Evolutionary conservation across 2,329 filamentous ascomycete species (phyloP).

Genomic region (Diaporthe vaccinii): DNA sequence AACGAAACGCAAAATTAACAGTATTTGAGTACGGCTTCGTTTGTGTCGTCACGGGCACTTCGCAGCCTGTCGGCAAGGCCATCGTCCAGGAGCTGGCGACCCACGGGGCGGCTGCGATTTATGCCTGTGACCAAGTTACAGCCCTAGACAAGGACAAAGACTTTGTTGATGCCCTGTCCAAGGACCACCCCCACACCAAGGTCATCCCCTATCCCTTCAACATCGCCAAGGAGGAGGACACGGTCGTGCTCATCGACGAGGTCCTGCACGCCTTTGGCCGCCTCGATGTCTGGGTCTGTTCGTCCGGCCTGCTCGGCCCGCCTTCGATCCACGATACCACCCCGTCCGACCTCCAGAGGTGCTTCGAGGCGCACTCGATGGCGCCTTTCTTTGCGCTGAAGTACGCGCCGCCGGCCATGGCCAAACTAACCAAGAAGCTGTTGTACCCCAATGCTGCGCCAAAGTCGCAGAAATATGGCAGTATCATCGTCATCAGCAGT

Average conservation of each 20-base stretch:
- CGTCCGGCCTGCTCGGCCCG: slow-evolving; percentile 69
- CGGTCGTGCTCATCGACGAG: slow-evolving; percentile 72
- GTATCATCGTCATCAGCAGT: slow-evolving; percentile 71
- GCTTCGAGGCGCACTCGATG: slow-evolving; percentile 72
- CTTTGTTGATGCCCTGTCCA: slow-evolving; percentile 58
- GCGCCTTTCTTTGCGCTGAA: slow-evolving; percentile 76
- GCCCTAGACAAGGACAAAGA: slow-evolving; percentile 54
- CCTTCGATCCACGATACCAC: slow-evolving; percentile 68
- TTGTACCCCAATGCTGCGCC: slow-evolving; percentile 73
- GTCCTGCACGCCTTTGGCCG: slow-evolving; percentile 70
- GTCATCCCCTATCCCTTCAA: slow-evolving; percentile 73
- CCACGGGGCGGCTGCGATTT: slow-evolving; percentile 75
- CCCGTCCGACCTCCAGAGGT: slow-evolving; percentile 66
- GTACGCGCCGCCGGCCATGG: slow-evolving; percentile 74
- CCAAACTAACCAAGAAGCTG: slow-evolving; percentile 66
- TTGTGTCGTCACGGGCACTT: slow-evolving; percentile 74
- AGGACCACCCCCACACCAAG: slow-evolving; percentile 67
- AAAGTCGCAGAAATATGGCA: slow-evolving; percentile 71
- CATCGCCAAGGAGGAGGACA: slow-evolving; percentile 70
- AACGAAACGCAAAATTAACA: slow-evolving; percentile 9
- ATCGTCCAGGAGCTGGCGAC: slow-evolving; percentile 74
- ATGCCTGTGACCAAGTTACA: slow-evolving; percentile 65
- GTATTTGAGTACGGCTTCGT: slow-evolving; percentile 72
- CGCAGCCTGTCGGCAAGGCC: slow-evolving; percentile 71
- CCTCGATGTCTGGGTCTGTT: slow-evolving; percentile 73